Percentiles rank a stretch among this genome's conserved stretches.
Evolutionary conservation across 23 red algal species (phyloP).

Genomic region (Chondrus crispus): DNA sequence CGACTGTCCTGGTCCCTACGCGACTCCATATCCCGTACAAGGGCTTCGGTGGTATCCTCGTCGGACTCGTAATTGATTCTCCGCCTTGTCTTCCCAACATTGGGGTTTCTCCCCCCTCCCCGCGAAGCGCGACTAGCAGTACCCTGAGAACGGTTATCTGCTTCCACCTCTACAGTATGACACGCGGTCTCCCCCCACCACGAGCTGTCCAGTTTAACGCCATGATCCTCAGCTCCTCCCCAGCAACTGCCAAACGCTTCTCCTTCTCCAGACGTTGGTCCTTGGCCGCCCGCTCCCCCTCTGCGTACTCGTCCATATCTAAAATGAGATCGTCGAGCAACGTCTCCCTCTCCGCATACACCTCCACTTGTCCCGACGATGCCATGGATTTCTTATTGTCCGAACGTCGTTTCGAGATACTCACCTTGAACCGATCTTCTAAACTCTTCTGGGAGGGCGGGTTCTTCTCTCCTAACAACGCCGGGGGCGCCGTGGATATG

Average conservation of each 20-base stretch:
- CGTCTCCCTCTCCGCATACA: neutral
- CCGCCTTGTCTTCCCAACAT: no score
- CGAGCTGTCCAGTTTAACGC: no score
- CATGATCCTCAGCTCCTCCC: neutral
- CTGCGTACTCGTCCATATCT: neutral
- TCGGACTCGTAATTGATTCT: no score
- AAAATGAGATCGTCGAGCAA: conserved; percentile 12
- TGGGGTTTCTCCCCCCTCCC: no score
- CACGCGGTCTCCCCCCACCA: no score
- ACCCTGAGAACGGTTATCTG: no score
- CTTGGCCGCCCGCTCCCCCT: neutral
- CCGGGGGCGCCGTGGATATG: neutral
- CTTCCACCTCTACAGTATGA: no score
- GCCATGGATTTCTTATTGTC: neutral
- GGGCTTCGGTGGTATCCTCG: no score
- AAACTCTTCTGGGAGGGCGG: neutral
- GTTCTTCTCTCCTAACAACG: no score
- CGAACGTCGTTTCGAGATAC: neutral
- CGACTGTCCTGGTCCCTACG: no score
- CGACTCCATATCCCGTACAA: no score
- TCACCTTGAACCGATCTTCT: neutral
- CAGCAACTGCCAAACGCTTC: neutral
- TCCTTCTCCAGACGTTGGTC: neutral
- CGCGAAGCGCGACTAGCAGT: no score
- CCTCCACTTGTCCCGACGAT: neutral